Evolutionary conservation across 1,139 yeast species (phyloP).

Genomic region (Nakaseomyces sp.): DNA sequence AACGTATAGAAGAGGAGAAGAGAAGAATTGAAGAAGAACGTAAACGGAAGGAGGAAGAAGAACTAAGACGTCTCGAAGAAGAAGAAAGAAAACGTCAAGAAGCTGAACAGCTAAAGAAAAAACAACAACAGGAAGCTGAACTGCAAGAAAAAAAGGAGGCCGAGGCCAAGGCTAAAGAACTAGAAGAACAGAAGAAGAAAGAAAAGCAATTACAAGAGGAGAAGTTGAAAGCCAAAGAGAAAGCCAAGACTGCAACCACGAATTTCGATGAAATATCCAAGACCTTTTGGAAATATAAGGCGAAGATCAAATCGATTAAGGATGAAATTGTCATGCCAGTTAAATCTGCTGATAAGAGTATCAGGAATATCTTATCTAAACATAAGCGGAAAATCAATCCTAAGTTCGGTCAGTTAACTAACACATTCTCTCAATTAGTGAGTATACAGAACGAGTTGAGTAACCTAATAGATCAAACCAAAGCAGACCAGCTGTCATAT

Average conservation of each 20-base stretch:
- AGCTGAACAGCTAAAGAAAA: constrained; percentile 13
- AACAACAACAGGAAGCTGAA: constrained; percentile 11
- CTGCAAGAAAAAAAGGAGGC: constrained; percentile 10
- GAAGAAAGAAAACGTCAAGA: constrained; percentile 13
- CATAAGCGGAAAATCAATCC: constrained; percentile 74
- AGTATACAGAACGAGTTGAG: constrained; percentile 45
- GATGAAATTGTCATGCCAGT: constrained; percentile 45
- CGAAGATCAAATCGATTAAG: constrained; percentile 54
- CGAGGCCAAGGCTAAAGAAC: constrained; percentile 14
- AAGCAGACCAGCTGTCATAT: constrained; percentile 42
- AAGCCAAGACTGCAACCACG: constrained; percentile 11
- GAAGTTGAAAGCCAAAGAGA: constrained; percentile 7
- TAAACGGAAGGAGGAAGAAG: constrained; percentile 13
- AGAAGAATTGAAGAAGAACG: constrained; percentile 13
- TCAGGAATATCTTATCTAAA: constrained; percentile 35
- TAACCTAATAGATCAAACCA: constrained; percentile 41
- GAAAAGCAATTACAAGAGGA: constrained; percentile 11
- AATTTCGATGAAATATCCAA: constrained; percentile 33
- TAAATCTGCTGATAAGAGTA: constrained; percentile 36
- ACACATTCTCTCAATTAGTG: constrained; percentile 51
- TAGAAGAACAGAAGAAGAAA: constrained; percentile 13
- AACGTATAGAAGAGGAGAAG: constrained; percentile 9
- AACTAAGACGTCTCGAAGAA: constrained; percentile 11
- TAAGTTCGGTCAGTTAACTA: constrained; percentile 83
- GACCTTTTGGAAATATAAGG: constrained; percentile 44